Conservation (phyloP, 1,139 yeast genomes). For the Spencermartinsiella ligniputridi region DNA sequence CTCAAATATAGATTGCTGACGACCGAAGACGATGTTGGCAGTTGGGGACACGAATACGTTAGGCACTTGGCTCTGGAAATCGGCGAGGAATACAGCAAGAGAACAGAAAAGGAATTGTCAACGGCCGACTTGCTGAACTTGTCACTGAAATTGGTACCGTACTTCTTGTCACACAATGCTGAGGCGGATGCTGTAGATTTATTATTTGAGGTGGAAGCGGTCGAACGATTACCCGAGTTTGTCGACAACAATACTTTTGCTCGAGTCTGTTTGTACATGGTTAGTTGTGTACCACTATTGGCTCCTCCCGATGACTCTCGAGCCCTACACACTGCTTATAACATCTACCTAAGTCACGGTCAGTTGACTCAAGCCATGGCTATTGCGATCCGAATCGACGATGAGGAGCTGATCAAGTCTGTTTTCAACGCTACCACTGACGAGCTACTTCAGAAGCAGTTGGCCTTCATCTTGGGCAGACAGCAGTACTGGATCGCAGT, state of each 20-base stretch:
- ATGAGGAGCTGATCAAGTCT: slow-evolving; percentile 67
- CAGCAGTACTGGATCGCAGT: slow-evolving; percentile 76
- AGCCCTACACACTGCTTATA: slow-evolving; percentile 85
- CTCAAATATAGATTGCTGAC: slow-evolving; percentile 76
- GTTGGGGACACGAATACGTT: slow-evolving; percentile 98
- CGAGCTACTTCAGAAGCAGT: slow-evolving; percentile 72
- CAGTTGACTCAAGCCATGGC: slow-evolving; percentile 87
- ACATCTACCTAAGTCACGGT: slow-evolving; percentile 74
- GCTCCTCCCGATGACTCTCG: slow-evolving; percentile 93
- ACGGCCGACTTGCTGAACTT: slow-evolving; percentile 52
- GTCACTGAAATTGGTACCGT: slow-evolving; percentile 78
- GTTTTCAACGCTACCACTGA: slow-evolving; percentile 77
- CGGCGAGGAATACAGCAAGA: slow-evolving; percentile 76
- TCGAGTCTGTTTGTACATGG: slow-evolving; percentile 91
- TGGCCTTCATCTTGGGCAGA: slow-evolving; percentile 83
- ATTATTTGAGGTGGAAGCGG: slow-evolving; percentile 79
- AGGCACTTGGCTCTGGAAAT: slow-evolving; percentile 94
- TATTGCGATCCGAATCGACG: slow-evolving; percentile 84
- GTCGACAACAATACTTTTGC: slow-evolving; percentile 82
- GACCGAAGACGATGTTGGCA: slow-evolving; percentile 53
- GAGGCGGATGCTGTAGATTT: slow-evolving; percentile 98
- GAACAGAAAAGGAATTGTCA: slow-evolving; percentile 47
- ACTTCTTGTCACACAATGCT: slow-evolving; percentile 89
- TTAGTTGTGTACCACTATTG: slow-evolving; percentile 89
- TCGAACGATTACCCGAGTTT: slow-evolving; percentile 74